Evolutionary conservation across 78 protist genomes (phyloP), one percentile per base, ranked within the genome.

Genomic region (Dictyostelium brefeldianum): DNA sequence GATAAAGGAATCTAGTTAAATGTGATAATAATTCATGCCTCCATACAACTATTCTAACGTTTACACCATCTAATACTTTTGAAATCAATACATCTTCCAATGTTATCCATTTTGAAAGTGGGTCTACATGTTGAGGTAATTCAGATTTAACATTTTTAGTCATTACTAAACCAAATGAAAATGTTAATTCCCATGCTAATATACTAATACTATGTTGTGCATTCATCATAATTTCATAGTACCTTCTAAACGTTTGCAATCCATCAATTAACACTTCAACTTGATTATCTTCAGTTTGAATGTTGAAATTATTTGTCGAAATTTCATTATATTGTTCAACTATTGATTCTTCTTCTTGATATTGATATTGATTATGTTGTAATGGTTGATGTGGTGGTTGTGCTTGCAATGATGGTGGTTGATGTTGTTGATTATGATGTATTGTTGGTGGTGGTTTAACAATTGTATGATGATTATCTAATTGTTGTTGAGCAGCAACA

Each of bases 241-340:
- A 95, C 71, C 95, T 57, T 81, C 93, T 89, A 81, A 95, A 95
- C 22, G 97, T 95, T 67, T 95, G 95, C 36, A 87, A 64, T 20
- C 97, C 97, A 73, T 95, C 97, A 8, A 95, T 95, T 22, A 90
- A 65, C 20, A 95, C 85, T 73, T 95, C 96, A 18, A 80, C 94
- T 22, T 89, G 69, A 56, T 94, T 94, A 25, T 48, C 80, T 12
- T 94, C 91, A 18, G 90, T 83, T 22, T 64, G 53, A 6, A 78
- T 53, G 15, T 71, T 83, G 36, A 81, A 81, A 11, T 56, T 18
- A 14, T 70, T 77, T 1, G 41, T 81, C 6, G 77, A 41, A 2
- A 81, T 50, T 27, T 94, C 89, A 10, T 36, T 36, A 36, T 36
- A 36, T 36, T 36, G 43, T 36, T 36, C 43, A 2, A 2, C 43